A percentile compares a stretch with the other conserved stretches of the same genome.
phyloP scores from a whole-genome alignment of 257 asterid species.

The Solanum tarijense region DNA sequence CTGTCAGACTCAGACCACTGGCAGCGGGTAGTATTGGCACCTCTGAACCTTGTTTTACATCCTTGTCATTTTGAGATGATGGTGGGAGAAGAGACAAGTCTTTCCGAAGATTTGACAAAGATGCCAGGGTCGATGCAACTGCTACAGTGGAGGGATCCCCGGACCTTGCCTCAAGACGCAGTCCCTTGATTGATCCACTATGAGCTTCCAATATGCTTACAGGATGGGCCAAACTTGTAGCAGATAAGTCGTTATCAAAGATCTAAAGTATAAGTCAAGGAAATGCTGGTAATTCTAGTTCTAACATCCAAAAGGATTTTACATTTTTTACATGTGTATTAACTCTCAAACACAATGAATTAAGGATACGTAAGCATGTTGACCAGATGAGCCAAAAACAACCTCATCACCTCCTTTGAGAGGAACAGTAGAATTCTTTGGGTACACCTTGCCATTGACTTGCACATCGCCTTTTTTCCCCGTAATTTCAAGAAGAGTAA shows the following conservation, averaged over 20 bases:
- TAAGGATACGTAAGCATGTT: conserved; percentile 88
- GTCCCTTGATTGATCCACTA: conserved; percentile 52
- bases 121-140: conserved; percentile 67
- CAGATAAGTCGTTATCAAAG: conserved; percentile 22
- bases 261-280: background rate
- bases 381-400: conserved; percentile 60
- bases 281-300: background rate
- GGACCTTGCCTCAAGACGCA: conserved; percentile 61
- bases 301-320: background rate
- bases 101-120: conserved; percentile 48
- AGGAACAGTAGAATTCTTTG: conserved; percentile 54
- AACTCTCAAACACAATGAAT: background rate
- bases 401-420: conserved; percentile 81
- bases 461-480: conserved; percentile 75
- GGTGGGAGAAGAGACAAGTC: conserved; percentile 57
- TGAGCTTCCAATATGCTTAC: conserved; percentile 64
- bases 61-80: conserved; percentile 41
- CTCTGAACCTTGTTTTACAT: conserved; percentile 42
- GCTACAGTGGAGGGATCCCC: conserved; percentile 71
- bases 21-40: conserved; percentile 48
- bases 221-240: conserved; percentile 32
- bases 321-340: background rate
- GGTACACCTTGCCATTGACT: conserved; percentile 68
- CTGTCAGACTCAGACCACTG: conserved; percentile 41
- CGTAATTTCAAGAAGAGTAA: conserved; percentile 63